Evolutionary conservation across 345 rosid species (phyloP).

Genomic region (Camelina sativa): DNA sequence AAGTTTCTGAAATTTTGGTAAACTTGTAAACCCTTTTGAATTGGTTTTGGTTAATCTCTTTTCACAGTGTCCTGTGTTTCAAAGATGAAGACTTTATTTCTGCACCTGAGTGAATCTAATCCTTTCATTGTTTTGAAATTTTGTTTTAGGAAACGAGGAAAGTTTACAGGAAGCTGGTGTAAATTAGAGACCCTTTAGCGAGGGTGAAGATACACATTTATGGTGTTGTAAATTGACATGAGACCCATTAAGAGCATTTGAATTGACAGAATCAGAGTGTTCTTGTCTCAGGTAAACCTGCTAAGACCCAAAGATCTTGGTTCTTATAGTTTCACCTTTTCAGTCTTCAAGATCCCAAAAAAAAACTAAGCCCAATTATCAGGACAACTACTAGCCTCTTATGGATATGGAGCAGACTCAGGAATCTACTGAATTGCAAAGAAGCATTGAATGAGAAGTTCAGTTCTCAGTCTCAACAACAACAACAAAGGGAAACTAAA

Average conservation of each 20-base stretch:
- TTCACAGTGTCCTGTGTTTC: neutral
- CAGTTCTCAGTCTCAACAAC: neutral
- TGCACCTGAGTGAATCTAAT: neutral
- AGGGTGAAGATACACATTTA: no score
- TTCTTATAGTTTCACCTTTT: neutral
- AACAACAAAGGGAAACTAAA: neutral
- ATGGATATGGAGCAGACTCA: neutral
- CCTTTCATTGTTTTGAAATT: neutral
- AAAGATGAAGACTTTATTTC: neutral
- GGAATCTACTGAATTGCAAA: neutral
- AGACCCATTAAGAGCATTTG: no score
- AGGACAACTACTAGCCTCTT: neutral
- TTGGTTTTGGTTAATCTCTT: neutral
- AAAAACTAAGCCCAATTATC: neutral
- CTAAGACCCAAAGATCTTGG: neutral
- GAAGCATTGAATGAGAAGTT: neutral
- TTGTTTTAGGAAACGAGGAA: slow-evolving; percentile 18
- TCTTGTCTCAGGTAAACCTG: neutral
- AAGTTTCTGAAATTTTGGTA: neutral
- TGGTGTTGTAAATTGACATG: no score
- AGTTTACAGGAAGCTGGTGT: slow-evolving; percentile 39
- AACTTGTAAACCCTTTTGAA: neutral
- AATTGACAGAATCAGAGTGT: no score
- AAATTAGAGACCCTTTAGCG: no score
- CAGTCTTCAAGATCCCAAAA: neutral